Percentiles rank a stretch among this genome's conserved stretches.
Evolutionary conservation across 805 yeast species (phyloP).

Genomic region (Yamadazyma paraphyllophila): DNA sequence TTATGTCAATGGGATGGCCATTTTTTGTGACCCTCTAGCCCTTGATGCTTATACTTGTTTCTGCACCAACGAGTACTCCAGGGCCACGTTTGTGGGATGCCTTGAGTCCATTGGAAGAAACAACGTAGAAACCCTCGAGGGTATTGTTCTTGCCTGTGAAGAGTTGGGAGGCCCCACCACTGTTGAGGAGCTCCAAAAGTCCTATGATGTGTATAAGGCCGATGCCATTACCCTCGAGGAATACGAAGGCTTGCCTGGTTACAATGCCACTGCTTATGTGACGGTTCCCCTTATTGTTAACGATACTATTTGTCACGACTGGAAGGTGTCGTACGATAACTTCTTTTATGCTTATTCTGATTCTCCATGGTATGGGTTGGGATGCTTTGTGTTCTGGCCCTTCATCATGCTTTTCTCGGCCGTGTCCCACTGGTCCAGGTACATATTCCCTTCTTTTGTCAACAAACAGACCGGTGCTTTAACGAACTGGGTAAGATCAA

Average conservation of each 20-base stretch:
- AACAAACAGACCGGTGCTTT: conserved; percentile 27
- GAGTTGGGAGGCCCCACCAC: conserved; percentile 16
- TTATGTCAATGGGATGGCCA: conserved; percentile 2
- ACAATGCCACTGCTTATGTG: conserved; percentile 17
- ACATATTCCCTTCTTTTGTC: conserved; percentile 37
- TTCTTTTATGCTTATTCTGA: conserved; percentile 23
- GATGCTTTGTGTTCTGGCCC: conserved; percentile 49
- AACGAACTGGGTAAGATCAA: conserved; percentile 22
- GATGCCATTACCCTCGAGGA: conserved; percentile 17
- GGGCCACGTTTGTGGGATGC: conserved; percentile 34
- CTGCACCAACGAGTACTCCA: conserved; percentile 24
- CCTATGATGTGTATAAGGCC: conserved; percentile 16
- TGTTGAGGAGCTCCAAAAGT: conserved; percentile 14
- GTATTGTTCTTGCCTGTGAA: conserved; percentile 18
- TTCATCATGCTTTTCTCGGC: conserved; percentile 41
- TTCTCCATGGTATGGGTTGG: conserved; percentile 33
- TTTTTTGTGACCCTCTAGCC: conserved; percentile 9
- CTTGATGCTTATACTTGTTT: conserved; percentile 15
- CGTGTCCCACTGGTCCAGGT: conserved; percentile 38
- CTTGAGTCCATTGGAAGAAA: conserved; percentile 10
- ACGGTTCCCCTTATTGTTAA: conserved; percentile 25
- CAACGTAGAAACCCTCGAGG: conserved; percentile 9
- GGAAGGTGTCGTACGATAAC: conserved; percentile 10
- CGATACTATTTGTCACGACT: conserved; percentile 9
- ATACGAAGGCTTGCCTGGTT: conserved; percentile 18